These are phyloP conservation scores for Euphorbia tirucalli DNA, from an alignment of 345 rosid genomes.

Conservation along the genomic window DNA sequence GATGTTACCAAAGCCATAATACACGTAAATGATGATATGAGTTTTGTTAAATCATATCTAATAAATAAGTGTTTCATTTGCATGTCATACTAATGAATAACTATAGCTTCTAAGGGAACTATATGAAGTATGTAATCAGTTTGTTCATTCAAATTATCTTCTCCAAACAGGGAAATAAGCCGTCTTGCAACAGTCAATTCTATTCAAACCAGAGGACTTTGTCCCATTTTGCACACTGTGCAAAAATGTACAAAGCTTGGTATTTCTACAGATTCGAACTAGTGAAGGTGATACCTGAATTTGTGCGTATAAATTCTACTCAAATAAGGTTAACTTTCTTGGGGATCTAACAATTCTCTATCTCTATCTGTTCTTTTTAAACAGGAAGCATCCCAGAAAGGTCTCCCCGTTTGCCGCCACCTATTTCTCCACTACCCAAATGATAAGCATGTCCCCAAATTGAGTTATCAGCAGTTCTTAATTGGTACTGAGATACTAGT, in stretches of 20 bases:
- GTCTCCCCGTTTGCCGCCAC: constrained; percentile 72
- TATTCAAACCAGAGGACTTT: constrained; percentile 52
- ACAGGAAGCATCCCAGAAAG: constrained; percentile 62
- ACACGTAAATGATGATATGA: too few relatives aligned
- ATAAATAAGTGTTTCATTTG: neutral
- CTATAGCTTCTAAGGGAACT: too few relatives aligned
- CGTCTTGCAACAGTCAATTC: constrained; percentile 56
- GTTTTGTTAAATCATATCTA: neutral
- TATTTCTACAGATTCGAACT: constrained; percentile 61
- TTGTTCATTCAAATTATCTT: constrained; percentile 6
- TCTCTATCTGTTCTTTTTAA: constrained; percentile 1
- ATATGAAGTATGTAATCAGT: constrained; percentile 4
- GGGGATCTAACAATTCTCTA: constrained; percentile 14
- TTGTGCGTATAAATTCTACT: too few relatives aligned
- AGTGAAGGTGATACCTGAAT: constrained; percentile 41
- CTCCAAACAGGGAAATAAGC: constrained; percentile 58
- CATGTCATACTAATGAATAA: neutral
- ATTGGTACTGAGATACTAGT: constrained; percentile 64
- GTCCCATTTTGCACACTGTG: constrained; percentile 61
- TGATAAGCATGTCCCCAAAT: constrained; percentile 45
- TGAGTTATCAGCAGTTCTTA: constrained; percentile 66
- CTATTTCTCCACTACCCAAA: constrained; percentile 66
- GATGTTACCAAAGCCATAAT: constrained; percentile 1
- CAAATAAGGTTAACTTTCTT: neutral
- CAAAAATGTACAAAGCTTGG: constrained; percentile 67